phyloP scores from a whole-genome alignment of 331 rosid genomes.

The Ulmus americana region DNA sequence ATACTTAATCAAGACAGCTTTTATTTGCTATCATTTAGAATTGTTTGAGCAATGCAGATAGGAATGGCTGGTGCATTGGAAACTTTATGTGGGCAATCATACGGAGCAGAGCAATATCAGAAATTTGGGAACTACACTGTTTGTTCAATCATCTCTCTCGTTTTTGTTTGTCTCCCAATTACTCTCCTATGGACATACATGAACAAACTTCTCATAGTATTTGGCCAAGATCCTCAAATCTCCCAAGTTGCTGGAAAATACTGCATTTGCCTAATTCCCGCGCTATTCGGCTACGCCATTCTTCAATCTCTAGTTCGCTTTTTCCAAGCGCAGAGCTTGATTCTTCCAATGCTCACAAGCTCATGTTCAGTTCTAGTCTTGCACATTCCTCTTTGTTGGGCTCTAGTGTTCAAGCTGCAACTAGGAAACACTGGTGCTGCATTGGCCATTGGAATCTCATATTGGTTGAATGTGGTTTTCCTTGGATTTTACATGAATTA shows the following conservation, averaged over 20 bases:
- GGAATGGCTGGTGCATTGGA: slow-evolving; percentile 71
- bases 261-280: slow-evolving; percentile 47
- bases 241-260: slow-evolving; percentile 35
- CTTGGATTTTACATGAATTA: slow-evolving; percentile 27
- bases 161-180: slow-evolving; percentile 35
- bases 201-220: slow-evolving; percentile 32
- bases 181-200: slow-evolving; percentile 41
- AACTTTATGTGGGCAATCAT: slow-evolving; percentile 58
- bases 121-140: slow-evolving; percentile 43
- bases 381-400: slow-evolving; percentile 35
- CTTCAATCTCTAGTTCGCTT: slow-evolving; percentile 44
- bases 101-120: slow-evolving; percentile 46
- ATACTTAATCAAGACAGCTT: no score
- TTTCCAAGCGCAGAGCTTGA: slow-evolving; percentile 47
- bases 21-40: no score
- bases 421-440: slow-evolving; percentile 47
- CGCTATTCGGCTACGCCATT: slow-evolving; percentile 42
- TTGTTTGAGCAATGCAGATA: slow-evolving; percentile 23
- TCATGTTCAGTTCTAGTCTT: slow-evolving; percentile 30
- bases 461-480: slow-evolving; percentile 39
- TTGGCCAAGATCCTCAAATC: slow-evolving; percentile 47
- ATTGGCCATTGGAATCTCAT: slow-evolving; percentile 27
- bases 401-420: slow-evolving; percentile 25
- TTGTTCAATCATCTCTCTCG: slow-evolving; percentile 41
- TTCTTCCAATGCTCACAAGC: slow-evolving; percentile 35